A percentile compares a stretch with the other conserved stretches of the same genome.
These are phyloP conservation scores for Medicago lupulina DNA, from an alignment of 306 rosid genomes.

Conservation along the genomic window DNA sequence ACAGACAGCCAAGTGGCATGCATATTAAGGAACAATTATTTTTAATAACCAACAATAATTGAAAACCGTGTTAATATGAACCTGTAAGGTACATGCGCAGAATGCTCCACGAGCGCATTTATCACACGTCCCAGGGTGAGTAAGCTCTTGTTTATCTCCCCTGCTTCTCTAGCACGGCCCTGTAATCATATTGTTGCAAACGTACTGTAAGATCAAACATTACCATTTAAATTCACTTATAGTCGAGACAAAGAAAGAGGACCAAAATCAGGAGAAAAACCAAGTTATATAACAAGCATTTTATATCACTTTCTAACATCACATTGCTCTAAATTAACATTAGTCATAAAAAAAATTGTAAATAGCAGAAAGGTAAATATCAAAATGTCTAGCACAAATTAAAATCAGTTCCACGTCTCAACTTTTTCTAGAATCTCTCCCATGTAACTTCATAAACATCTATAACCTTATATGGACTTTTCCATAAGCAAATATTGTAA, in stretches of 20 bases:
- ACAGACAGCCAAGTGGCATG: slow-evolving; percentile 33
- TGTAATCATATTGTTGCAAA: slow-evolving; percentile 46
- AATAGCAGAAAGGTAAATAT: background rate
- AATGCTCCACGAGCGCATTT: slow-evolving; percentile 95
- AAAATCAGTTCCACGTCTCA: background rate
- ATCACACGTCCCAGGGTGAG: slow-evolving; percentile 97
- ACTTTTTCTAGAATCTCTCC: background rate
- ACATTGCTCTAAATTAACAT: slow-evolving; percentile 3
- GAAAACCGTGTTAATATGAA: slow-evolving; percentile 35
- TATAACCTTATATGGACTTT: background rate
- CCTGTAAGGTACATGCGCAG: slow-evolving; percentile 95
- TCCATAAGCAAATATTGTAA: background rate
- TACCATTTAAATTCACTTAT: background rate
- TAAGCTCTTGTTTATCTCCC: slow-evolving; percentile 98
- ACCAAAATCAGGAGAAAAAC: slow-evolving; percentile 2
- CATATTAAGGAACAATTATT: slow-evolving; percentile 21
- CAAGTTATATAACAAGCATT: slow-evolving; percentile 6
- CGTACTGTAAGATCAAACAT: background rate
- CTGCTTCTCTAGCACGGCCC: slow-evolving; percentile 99
- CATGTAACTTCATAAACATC: background rate
- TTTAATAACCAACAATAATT: slow-evolving; percentile 3
- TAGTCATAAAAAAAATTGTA: background rate
- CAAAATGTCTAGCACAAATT: background rate
- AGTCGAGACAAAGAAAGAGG: slow-evolving; percentile 1
- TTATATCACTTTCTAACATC: slow-evolving; percentile 4